A percentile compares a stretch with the other conserved stretches of the same genome.
Evolutionary conservation across 768 basidiomycete species (phyloP).

Genomic region (Russula sp.): DNA sequence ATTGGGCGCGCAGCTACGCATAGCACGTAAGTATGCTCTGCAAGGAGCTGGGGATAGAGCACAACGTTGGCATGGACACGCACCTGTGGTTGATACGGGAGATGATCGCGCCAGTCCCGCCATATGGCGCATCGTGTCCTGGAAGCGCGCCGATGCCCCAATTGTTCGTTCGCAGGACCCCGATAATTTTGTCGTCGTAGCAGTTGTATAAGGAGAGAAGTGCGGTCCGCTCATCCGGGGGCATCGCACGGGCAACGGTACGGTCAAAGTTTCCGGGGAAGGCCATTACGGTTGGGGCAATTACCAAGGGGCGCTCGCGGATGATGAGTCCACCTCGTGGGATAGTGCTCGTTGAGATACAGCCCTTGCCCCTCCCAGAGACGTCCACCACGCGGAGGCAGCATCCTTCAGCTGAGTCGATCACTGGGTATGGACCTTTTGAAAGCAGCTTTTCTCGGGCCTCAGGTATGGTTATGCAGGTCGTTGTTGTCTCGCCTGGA

Average conservation of each 20-base stretch:
- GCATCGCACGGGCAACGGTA: slow-evolving; percentile 5
- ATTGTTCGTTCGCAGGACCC: slow-evolving; percentile 14
- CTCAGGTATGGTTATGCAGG: slow-evolving; percentile 14
- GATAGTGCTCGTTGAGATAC: slow-evolving; percentile 32
- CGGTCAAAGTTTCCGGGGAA: slow-evolving; percentile 8
- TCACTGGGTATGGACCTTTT: slow-evolving; percentile 5
- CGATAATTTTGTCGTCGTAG: slow-evolving; percentile 15
- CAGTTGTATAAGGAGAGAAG: slow-evolving; percentile 13
- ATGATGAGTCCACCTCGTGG: slow-evolving; percentile 32
- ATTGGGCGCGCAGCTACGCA: slow-evolving; percentile 25
- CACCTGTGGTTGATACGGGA: slow-evolving; percentile 27
- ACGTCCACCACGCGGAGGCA: slow-evolving; percentile 13
- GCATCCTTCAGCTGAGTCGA: slow-evolving; percentile 10
- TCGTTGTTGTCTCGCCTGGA: slow-evolving; percentile 1
- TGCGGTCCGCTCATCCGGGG: not conserved
- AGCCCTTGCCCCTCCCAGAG: slow-evolving; percentile 28
- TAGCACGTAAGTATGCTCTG: not conserved
- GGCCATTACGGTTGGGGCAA: slow-evolving; percentile 24
- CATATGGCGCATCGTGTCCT: slow-evolving; percentile 24
- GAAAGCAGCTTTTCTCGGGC: slow-evolving; percentile 10
- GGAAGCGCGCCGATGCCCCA: slow-evolving; percentile 11
- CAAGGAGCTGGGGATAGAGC: not conserved
- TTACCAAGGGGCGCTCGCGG: slow-evolving; percentile 36
- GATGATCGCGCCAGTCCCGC: slow-evolving; percentile 23
- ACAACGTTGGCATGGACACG: not conserved